A percentile compares a stretch with the other conserved stretches of the same genome.
These are phyloP conservation scores for Coffea canephora DNA, from an alignment of 257 asterid species.

Conservation along the genomic window DNA sequence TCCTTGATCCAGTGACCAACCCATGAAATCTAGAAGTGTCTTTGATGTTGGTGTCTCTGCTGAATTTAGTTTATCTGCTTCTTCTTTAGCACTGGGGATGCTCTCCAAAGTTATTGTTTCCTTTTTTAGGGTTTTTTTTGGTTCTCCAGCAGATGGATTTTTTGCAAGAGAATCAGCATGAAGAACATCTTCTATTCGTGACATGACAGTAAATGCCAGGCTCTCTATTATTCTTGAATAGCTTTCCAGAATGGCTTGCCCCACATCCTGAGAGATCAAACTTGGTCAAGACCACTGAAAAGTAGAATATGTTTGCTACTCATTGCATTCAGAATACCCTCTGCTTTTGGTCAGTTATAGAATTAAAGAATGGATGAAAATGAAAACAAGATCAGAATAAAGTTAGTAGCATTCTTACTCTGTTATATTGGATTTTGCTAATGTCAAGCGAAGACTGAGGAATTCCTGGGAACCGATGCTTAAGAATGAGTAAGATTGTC, in stretches of 20 bases:
- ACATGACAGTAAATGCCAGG: conserved; percentile 69
- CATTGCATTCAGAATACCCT: background rate
- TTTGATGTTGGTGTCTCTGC: conserved; percentile 38
- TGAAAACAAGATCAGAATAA: background rate
- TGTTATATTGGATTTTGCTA: conserved; percentile 73
- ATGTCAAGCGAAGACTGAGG: conserved; percentile 84
- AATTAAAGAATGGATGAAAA: background rate
- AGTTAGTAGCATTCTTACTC: conserved; percentile 35
- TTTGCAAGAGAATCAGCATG: conserved; percentile 56
- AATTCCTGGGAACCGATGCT: conserved; percentile 79
- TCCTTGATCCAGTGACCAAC: conserved; percentile 40
- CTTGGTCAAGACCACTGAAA: background rate
- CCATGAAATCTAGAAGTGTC: conserved; percentile 53
- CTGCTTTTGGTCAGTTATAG: background rate
- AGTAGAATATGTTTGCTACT: background rate
- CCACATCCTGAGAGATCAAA: conserved; percentile 65
- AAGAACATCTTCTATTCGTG: conserved; percentile 78
- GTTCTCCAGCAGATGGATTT: conserved; percentile 36
- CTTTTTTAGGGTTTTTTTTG: conserved; percentile 31
- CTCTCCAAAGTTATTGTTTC: conserved; percentile 19
- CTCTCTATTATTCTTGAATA: conserved; percentile 88
- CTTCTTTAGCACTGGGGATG: conserved; percentile 31
- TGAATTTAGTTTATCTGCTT: conserved; percentile 35
- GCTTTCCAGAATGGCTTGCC: conserved; percentile 87
- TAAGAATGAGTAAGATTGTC: conserved; percentile 54